Percentiles rank a stretch among this genome's conserved stretches.
These are phyloP conservation scores for Helicocarpus griseus DNA, from an alignment of 2,329 filamentous ascomycete genomes.

Conservation along the genomic window DNA sequence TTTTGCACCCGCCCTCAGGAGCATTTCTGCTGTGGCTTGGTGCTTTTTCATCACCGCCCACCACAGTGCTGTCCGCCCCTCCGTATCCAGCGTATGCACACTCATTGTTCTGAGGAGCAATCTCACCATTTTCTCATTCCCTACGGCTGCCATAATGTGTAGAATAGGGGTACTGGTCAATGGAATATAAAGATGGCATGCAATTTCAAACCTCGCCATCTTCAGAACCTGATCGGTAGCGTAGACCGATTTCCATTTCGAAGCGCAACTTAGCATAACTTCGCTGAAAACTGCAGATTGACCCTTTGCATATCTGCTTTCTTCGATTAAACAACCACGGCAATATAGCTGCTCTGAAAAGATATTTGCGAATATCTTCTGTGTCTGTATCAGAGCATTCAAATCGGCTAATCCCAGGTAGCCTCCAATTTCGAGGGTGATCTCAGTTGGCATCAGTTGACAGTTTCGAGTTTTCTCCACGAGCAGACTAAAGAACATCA, in stretches of 20 bases:
- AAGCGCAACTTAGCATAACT: not conserved
- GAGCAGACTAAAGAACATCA: not conserved
- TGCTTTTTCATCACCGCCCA: not conserved
- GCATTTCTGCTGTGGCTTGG: not conserved
- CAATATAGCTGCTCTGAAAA: not conserved
- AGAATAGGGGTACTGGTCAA: not conserved
- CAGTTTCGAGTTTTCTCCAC: not conserved
- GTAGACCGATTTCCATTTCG: not conserved
- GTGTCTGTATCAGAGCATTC: not conserved
- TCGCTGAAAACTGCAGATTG: not conserved
- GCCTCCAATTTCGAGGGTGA: not conserved
- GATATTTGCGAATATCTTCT: not conserved
- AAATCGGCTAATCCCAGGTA: not conserved
- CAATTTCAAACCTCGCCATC: not conserved
- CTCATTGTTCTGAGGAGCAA: not conserved
- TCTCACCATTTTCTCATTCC: not conserved
- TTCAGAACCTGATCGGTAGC: not conserved
- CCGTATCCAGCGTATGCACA: not conserved
- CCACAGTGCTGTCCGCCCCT: not conserved
- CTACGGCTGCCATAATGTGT: not conserved
- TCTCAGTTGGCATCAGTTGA: not conserved
- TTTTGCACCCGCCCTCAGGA: not conserved
- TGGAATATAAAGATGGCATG: too few relatives aligned
- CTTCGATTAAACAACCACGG: not conserved
- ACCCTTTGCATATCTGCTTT: too few relatives aligned